Evolutionary conservation across 2,329 filamentous ascomycete genomes (phyloP).

Genomic region (Neofusicoccum ribis): DNA sequence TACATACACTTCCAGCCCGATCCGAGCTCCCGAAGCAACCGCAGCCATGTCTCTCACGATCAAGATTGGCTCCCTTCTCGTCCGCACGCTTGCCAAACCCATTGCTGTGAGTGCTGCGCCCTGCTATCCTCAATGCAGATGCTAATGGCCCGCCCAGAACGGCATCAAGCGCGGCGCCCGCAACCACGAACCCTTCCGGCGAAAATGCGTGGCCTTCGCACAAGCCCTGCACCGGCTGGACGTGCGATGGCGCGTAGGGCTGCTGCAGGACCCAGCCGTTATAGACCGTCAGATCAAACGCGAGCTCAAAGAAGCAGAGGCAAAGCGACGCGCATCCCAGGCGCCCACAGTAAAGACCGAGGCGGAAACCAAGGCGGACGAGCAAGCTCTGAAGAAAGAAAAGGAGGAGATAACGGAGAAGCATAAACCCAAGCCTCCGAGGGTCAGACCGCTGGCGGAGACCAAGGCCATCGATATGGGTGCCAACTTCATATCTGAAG

Average conservation of each 20-base stretch:
- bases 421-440: conserved; percentile 34
- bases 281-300: conserved; percentile 54
- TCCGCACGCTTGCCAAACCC: conserved; percentile 67
- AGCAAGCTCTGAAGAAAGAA: conserved; percentile 48
- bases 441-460: conserved; percentile 64
- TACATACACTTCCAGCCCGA: background rate
- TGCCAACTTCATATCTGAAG: conserved; percentile 68
- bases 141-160: conserved; percentile 48
- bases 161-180: conserved; percentile 67
- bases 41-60: conserved; percentile 62
- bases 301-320: conserved; percentile 57
- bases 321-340: conserved; percentile 44
- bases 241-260: conserved; percentile 66
- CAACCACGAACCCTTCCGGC: conserved; percentile 67
- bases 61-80: conserved; percentile 65
- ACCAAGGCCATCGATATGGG: conserved; percentile 68
- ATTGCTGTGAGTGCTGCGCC: conserved; percentile 57
- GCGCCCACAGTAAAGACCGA: conserved; percentile 64
- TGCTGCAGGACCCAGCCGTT: conserved; percentile 62
- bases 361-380: conserved; percentile 58
- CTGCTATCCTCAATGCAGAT: background rate
- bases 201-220: conserved; percentile 61
- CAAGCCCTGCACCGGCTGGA: conserved; percentile 66
- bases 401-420: conserved; percentile 51
- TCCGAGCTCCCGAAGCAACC: background rate